Base-by-base conservation (phyloP, 1,284 basidiomycete species). In the Cryptococcus wingfieldii region DNA sequence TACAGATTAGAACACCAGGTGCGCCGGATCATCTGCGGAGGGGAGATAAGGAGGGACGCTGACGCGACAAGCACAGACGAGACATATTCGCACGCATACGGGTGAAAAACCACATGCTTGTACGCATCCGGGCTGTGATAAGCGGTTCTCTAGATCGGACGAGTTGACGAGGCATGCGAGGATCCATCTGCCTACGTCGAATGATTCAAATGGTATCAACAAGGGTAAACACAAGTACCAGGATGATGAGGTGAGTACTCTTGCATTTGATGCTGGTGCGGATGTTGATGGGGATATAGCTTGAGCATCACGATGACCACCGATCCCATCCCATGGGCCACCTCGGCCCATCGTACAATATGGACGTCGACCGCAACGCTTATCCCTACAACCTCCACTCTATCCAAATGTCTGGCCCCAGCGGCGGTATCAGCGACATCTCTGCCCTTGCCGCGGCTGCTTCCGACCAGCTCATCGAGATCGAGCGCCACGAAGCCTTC, bases 51-150 rank as follows among this genome's bases (percentile, higher is more conserved):
- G 34, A 23, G 46, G 45, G 28, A 42, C 25, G 25, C 25, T 47
- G 44, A 53, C 48, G 55, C 50, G 57, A 53, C 48, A 70, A 47
- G 69, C 70, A 56, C 71, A 98, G 89, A 98, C 94, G 19, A 87
- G 95, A 56, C 95, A 98, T 74, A 95, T 98, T 55, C 88, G 95
- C 56, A 98, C 94, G 0, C 95, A 98, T 76, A 98, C 95, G 0
- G 95, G 95, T 66, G 95, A 98, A 77, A 97, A 96, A 71, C 95
- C 95, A 1, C 97, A 97, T 72, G 83, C 86, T 37, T 98, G 95
- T 82, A 88, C 85, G 1, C 91, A 89, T 75, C 86, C 90, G 1
- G 85, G 86, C n/a, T 98, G 95, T 82, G 94, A 97, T 78, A 98
- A 98, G 77, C 88, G 93, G 28, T 98, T 98, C 78, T 95, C 90